Evolutionary conservation across 306 rosid species (phyloP), one percentile per base, ranked within the genome.

Genomic region (Albizia julibrissin): DNA sequence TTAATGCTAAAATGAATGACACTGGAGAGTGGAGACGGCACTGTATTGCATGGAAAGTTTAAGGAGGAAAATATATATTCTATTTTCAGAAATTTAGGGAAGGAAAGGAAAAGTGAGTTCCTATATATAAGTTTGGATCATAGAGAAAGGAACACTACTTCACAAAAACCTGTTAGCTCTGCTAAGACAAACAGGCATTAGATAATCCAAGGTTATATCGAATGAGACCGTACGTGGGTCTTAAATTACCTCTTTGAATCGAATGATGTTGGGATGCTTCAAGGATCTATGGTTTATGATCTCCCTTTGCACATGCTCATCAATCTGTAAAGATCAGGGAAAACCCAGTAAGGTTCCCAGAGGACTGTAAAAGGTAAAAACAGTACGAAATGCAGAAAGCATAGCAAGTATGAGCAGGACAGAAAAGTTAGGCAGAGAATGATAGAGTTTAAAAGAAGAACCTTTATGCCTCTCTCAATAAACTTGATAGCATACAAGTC

Each of bases 241-340:
- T 31, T 46, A 69, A 37, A 40, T 26, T 93, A 96, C 99, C 99
- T 96, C 98, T 85, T 92, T 96, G 52, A 96, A 96, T 89, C 97
- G 90, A 82, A 96, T 85, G 77, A 96, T 96, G 80, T 96, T 92
- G 29, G 98, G 99, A 86, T 96, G 99, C 89, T 90, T 93, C 92
- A 96, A 84, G 76, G 99, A 91, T 76, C 93, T 92, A 77, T 96
- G 99, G 78, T 96, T 96, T 89, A 89, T 90, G 58, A 96, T 96
- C 94, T 96, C 99, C 83, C 99, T 91, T 84, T 93, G 97, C 21
- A 96, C 98, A 75, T 93, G 98, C 76, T 96, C 97, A 79, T 96
- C 97, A 87, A 96, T 96, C 99, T 96, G 88, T 59, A 77, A 69
- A 66, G 83, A 64, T 2, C 27, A 67, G 69, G 10, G 78, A 13